These are phyloP conservation scores for Collybia mongolica DNA, from an alignment of 768 basidiomycete species.

Conservation along the genomic window DNA sequence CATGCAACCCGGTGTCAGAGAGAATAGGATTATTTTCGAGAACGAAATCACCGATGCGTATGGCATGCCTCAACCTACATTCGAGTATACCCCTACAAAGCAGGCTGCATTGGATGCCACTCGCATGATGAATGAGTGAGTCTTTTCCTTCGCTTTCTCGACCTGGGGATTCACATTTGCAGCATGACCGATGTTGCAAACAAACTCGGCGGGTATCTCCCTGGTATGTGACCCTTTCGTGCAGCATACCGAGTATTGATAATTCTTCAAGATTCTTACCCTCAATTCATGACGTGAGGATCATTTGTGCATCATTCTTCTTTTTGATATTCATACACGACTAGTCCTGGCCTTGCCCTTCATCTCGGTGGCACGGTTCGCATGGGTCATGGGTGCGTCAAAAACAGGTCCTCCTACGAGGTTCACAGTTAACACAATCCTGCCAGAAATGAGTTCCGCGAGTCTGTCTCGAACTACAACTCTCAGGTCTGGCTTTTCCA, in stretches of 20 bases:
- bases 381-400: background rate
- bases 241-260: too few species aligned
- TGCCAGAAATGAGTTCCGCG: background rate
- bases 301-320: conserved; percentile 10
- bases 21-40: conserved; percentile 1
- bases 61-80: conserved; percentile 34
- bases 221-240: conserved; percentile 12
- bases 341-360: too few species aligned
- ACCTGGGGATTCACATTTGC: background rate
- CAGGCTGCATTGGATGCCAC: conserved; percentile 12
- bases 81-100: conserved; percentile 13
- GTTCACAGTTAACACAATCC: too few species aligned
- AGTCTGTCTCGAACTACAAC: background rate
- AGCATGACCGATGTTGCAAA: conserved; percentile 26
- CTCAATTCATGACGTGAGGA: conserved; percentile 29
- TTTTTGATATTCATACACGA: too few species aligned
- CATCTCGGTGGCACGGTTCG: background rate
- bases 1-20: background rate
- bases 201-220: conserved; percentile 28
- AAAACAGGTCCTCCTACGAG: too few species aligned
- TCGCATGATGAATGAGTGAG: conserved; percentile 19
- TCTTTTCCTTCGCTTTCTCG: background rate
- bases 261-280: conserved; percentile 10
- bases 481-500: conserved; percentile 10
- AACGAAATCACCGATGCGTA: conserved; percentile 19